Conservation (phyloP, 371 early-diverging fungal genomes). For the Phascolomyces articulosus region DNA sequence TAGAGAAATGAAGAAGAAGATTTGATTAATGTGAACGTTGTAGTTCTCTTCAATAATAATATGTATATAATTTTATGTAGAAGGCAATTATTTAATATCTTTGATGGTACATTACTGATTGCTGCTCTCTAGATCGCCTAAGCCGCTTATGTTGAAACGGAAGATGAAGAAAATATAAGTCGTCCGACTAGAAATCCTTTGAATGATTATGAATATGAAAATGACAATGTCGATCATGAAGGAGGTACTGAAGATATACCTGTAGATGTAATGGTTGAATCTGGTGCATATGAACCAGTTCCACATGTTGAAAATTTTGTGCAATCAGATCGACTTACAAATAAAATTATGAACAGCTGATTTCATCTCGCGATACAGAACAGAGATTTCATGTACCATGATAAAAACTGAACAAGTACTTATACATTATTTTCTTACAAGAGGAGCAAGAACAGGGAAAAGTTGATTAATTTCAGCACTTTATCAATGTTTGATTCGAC, state of each 20-base stretch:
- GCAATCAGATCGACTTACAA: background rate
- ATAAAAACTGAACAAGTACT: background rate
- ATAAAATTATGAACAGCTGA: background rate
- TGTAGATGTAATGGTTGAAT: background rate
- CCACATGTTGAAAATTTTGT: background rate
- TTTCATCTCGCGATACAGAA: background rate
- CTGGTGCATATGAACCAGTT: background rate
- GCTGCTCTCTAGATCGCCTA: background rate
- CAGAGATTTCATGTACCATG: constrained; percentile 4
- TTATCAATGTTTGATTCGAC: constrained; percentile 4
- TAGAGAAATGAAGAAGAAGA: background rate
- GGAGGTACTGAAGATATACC: too few species aligned
- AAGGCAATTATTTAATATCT: background rate
- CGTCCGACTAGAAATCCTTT: background rate
- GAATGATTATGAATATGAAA: background rate
- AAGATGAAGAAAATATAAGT: background rate
- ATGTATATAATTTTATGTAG: background rate
- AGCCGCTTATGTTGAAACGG: background rate
- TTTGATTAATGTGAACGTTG: too few species aligned
- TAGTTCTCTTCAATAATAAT: background rate
- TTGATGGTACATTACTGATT: background rate
- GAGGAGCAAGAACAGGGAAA: constrained; percentile 13
- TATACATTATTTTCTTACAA: constrained; percentile 2
- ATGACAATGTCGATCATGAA: too few species aligned
- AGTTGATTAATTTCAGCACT: constrained; percentile 6